Evolutionary conservation across 768 basidiomycete species (phyloP).

Genomic region (Termitomyces sp.): DNA sequence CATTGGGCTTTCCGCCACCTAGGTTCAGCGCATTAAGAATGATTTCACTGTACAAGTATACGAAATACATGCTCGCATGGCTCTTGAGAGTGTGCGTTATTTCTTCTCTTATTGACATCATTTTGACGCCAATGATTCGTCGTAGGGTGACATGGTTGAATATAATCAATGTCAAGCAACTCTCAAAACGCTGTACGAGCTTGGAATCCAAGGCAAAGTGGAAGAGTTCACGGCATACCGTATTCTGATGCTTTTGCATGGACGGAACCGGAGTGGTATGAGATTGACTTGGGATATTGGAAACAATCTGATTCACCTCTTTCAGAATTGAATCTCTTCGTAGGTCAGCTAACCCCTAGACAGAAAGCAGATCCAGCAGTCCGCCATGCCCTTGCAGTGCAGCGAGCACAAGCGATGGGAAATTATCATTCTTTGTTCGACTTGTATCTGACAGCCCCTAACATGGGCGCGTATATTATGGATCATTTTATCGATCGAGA

Average conservation of each 20-base stretch:
- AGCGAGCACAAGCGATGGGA: conserved; percentile 84
- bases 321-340: conserved; percentile 90
- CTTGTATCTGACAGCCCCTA: conserved; percentile 79
- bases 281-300: not conserved
- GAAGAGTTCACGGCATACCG: conserved; percentile 98
- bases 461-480: conserved; percentile 99
- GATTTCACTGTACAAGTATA: conserved; percentile 97
- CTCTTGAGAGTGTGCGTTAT: conserved; percentile 73
- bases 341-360: conserved; percentile 94
- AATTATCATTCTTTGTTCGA: conserved; percentile 94
- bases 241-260: conserved; percentile 93
- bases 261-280: conserved; percentile 89
- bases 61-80: conserved; percentile 97
- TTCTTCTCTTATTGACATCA: conserved; percentile 4
- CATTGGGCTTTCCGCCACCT: conserved; percentile 11
- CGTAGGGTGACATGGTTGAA: conserved; percentile 94
- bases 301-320: not conserved
- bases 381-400: conserved; percentile 86
- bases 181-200: conserved; percentile 86
- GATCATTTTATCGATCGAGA: conserved; percentile 97
- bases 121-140: conserved; percentile 7
- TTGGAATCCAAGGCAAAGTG: conserved; percentile 88
- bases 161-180: conserved; percentile 97
- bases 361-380: conserved; percentile 84
- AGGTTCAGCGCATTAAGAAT: conserved; percentile 99